Evolutionary conservation across 2,329 filamentous ascomycete genomes (phyloP).

Genomic region (Alternaria sp.): DNA sequence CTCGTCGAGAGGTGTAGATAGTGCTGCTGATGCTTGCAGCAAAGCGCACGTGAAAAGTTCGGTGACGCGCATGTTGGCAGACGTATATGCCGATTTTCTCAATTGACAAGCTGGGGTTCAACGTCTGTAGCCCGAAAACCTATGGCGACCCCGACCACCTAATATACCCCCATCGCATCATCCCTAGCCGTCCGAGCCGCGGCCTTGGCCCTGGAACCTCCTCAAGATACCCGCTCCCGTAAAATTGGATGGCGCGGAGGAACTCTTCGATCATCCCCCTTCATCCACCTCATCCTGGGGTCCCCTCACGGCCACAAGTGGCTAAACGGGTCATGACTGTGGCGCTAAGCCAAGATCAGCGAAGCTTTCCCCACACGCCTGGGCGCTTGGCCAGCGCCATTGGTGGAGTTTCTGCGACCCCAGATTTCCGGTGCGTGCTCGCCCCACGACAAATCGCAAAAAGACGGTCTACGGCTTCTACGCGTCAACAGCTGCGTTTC

Average conservation of each 20-base stretch:
- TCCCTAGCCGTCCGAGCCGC: conserved; percentile 10
- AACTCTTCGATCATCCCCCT: conserved; percentile 21
- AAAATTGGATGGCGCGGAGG: conserved; percentile 19
- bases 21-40: conserved; percentile 32
- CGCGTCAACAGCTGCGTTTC: neutral
- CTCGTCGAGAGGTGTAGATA: conserved; percentile 25
- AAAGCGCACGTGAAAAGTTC: conserved; percentile 29
- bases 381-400: conserved; percentile 20
- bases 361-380: conserved; percentile 19
- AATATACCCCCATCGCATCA: conserved; percentile 24
- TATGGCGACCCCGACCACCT: conserved; percentile 4
- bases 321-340: conserved; percentile 8
- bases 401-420: conserved; percentile 30
- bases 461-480: neutral
- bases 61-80: conserved; percentile 33
- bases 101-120: neutral
- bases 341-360: conserved; percentile 22
- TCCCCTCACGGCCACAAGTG: conserved; percentile 21
- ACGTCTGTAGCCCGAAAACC: neutral
- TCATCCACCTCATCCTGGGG: conserved; percentile 18
- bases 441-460: conserved; percentile 1
- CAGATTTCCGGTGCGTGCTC: conserved; percentile 4
- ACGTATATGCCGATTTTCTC: neutral
- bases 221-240: conserved; percentile 2
- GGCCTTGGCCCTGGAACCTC: conserved; percentile 4